A percentile compares a stretch with the other conserved stretches of the same genome.
Evolutionary conservation across 2,329 filamentous ascomycete genomes (phyloP).

Genomic region (Trichophyton schoenleinii): DNA sequence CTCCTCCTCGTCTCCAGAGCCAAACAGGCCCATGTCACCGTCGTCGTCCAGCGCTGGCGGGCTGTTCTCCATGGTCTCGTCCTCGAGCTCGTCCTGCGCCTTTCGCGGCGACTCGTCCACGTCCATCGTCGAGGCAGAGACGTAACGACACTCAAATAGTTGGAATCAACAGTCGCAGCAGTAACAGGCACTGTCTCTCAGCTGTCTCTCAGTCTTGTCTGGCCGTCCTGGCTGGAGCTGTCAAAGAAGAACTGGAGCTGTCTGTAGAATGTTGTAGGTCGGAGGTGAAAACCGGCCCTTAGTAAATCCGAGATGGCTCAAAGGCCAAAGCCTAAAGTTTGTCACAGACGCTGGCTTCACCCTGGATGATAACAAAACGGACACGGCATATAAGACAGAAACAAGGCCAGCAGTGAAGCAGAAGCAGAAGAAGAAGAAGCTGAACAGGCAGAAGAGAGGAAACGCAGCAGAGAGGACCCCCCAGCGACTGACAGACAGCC

Average conservation of each 20-base stretch:
- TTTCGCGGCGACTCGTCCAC: background rate
- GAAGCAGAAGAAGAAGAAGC: background rate
- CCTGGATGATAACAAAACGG: background rate
- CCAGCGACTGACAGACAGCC: background rate
- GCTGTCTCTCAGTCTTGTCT: too few relatives aligned
- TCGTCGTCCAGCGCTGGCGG: constrained; percentile 12
- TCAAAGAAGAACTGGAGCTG: background rate
- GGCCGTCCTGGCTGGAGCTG: background rate
- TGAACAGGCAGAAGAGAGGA: background rate
- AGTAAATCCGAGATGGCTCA: background rate
- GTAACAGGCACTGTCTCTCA: too few relatives aligned
- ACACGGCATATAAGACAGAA: background rate
- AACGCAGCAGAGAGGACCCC: background rate
- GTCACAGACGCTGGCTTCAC: background rate
- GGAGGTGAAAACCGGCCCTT: background rate
- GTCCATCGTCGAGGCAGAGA: background rate
- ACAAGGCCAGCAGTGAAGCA: background rate
- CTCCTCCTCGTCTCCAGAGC: constrained; percentile 35
- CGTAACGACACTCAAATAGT: too few relatives aligned
- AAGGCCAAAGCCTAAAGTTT: background rate
- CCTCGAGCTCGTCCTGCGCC: background rate
- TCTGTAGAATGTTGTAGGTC: background rate
- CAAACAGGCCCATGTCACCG: constrained; percentile 35
- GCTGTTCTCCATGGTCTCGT: constrained; percentile 14
- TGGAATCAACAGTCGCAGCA: too few relatives aligned